Evolutionary conservation across 2,329 filamentous ascomycete genomes (phyloP).

Genomic region (Talaromyces albobiverticillius): DNA sequence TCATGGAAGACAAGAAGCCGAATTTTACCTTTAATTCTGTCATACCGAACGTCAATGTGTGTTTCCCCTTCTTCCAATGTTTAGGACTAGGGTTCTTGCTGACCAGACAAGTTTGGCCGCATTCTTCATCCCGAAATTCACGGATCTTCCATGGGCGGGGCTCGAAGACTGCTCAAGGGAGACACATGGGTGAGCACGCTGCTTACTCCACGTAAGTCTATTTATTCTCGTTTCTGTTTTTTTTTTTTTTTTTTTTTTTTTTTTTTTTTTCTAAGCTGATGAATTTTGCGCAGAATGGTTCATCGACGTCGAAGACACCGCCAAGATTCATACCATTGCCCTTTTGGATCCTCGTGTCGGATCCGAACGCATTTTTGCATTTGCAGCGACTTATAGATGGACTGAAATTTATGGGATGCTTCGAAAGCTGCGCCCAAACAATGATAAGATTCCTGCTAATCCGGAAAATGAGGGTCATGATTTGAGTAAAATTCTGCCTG

Average conservation of each 20-base stretch:
- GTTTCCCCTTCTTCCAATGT: not conserved
- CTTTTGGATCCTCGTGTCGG: slow-evolving; percentile 45
- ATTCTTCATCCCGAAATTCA: slow-evolving; percentile 26
- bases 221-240: not conserved
- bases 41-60: slow-evolving; percentile 32
- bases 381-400: slow-evolving; percentile 47
- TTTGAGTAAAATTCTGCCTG: slow-evolving; percentile 21
- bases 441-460: slow-evolving; percentile 28
- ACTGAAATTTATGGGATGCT: slow-evolving; percentile 40
- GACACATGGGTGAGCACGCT: not conserved
- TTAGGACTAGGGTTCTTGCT: too few species aligned
- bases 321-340: slow-evolving; percentile 53
- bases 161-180: not conserved
- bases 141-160: slow-evolving; percentile 14
- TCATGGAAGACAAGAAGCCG: slow-evolving; percentile 42
- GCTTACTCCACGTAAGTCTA: not conserved
- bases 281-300: too few species aligned
- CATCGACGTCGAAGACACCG: slow-evolving; percentile 50
- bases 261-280: too few species aligned
- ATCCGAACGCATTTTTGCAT: slow-evolving; percentile 55
- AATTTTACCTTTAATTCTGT: slow-evolving; percentile 44
- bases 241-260: too few species aligned
- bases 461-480: slow-evolving; percentile 20
- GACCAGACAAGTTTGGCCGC: slow-evolving; percentile 28
- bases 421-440: slow-evolving; percentile 38